Base-by-base conservation (phyloP, 2,329 filamentous ascomycete species). In the Penicillium sp. region DNA sequence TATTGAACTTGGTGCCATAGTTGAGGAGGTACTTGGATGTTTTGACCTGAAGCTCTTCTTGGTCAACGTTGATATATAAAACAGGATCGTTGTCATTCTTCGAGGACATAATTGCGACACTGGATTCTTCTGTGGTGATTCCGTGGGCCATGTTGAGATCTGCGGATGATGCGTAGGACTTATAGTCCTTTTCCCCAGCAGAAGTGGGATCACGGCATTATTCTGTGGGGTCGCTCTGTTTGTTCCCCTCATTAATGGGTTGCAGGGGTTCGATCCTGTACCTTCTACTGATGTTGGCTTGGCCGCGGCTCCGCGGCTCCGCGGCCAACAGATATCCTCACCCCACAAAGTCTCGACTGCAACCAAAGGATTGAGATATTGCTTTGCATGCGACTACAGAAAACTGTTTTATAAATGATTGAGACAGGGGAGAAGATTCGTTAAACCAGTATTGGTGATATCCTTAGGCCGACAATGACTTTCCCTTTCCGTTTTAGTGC, bases 1-100 rank as follows among this genome's bases (percentile, higher is more conserved):
- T 55, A 29, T 57, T 57, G 38, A 57, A 57, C 29, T 49, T 48
- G 3, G 55, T 55, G 3, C 52, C 52, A 27, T 52, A 57, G 44
- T 55, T 55, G 13, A 57, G 47, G 8, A 57, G 55, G 12, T 55
- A 57, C 15, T 41, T 45, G 1, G 37, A 41, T 47, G 25, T 34
- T 37, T 57, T 57, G 6, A 27, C 38, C 10, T 55, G 29, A 15
- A 57, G 47, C 4, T 51, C 52, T 23, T 55, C 23, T 39, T 55
- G 32, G 12, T 55, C 29, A 18, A 55, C 18, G 6, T 34, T 13
- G 5, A 5, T 35, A 23, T 53, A 56, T 12, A 56, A 39, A 10
- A 39, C 10, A 15, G 44, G 50, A 13, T 23, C 27, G 2, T 52
- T 25, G 5, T 44, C 32, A 6, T 25, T 37, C 15, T 31, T 35